Conservation (phyloP, 257 asterid species). For the Rauvolfia tetraphylla region DNA sequence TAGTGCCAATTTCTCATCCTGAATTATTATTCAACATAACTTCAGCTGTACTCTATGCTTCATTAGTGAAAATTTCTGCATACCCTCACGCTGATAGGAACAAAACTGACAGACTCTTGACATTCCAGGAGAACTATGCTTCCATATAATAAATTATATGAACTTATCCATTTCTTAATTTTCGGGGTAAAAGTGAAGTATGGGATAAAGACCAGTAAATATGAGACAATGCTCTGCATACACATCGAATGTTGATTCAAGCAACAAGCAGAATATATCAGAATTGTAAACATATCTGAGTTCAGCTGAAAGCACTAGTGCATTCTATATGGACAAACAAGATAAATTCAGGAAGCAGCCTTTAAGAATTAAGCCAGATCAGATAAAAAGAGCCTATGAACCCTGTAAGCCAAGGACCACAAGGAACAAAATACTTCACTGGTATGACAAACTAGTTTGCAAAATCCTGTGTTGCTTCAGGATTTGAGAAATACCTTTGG, state of each 20-base stretch:
- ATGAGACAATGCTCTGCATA: background rate
- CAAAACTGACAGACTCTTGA: background rate
- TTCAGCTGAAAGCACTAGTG: conserved; percentile 1
- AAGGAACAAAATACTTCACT: background rate
- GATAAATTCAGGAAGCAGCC: background rate
- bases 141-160: too few species aligned
- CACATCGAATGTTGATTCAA: background rate
- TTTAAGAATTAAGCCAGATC: background rate
- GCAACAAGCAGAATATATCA: background rate
- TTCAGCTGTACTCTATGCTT: background rate
- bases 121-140: background rate
- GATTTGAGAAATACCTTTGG: conserved; percentile 53
- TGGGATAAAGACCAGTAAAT: too few species aligned
- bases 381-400: background rate
- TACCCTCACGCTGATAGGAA: background rate
- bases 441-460: background rate
- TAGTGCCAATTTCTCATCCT: too few species aligned
- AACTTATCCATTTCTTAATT: background rate
- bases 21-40: background rate
- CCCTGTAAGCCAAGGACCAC: background rate
- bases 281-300: background rate
- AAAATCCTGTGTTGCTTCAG: background rate
- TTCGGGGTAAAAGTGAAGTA: background rate
- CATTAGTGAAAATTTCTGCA: background rate
- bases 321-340: background rate